These are phyloP conservation scores for Alternaria gansuensis DNA, from an alignment of 2,329 filamentous ascomycete species.

Conservation along the genomic window DNA sequence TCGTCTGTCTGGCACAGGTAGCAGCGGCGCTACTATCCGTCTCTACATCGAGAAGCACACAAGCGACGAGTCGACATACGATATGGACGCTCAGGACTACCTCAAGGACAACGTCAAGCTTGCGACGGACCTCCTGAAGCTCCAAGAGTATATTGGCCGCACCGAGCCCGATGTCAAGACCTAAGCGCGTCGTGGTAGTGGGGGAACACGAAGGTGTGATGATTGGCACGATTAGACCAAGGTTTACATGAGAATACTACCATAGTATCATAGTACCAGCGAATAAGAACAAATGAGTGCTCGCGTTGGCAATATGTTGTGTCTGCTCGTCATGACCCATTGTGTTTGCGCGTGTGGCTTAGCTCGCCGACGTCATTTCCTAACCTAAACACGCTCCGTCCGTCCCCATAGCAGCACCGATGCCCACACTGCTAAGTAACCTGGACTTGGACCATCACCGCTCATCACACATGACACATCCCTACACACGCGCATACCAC, in stretches of 20 bases:
- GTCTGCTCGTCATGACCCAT: conserved; percentile 17
- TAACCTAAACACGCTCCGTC: conserved; percentile 20
- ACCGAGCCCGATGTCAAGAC: conserved; percentile 97
- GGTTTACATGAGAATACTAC: conserved; percentile 3
- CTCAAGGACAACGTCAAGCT: conserved; percentile 88
- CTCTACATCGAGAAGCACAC: conserved; percentile 98
- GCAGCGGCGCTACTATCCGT: conserved; percentile 93
- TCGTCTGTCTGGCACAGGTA: conserved; percentile 92
- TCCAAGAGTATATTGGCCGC: conserved; percentile 91
- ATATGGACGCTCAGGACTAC: conserved; percentile 88
- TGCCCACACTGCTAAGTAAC: conserved; percentile 10
- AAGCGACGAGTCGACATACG: conserved; percentile 78
- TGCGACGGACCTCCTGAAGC: conserved; percentile 84
- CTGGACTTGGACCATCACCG: conserved; percentile 4
- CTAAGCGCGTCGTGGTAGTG: conserved; percentile 57
- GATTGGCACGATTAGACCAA: conserved; percentile 17
- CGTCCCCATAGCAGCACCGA: conserved; percentile 23
- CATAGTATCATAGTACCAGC: conserved; percentile 8
- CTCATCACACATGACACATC: conserved; percentile 16
- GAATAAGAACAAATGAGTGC: neutral
- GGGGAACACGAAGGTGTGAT: conserved; percentile 6
- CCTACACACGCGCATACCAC: conserved; percentile 12
- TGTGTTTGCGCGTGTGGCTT: conserved; percentile 25
- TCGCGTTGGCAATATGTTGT: neutral
- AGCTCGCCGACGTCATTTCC: conserved; percentile 32